Base-by-base conservation (phyloP, 257 asterid species). In the Fraxinus americana region DNA sequence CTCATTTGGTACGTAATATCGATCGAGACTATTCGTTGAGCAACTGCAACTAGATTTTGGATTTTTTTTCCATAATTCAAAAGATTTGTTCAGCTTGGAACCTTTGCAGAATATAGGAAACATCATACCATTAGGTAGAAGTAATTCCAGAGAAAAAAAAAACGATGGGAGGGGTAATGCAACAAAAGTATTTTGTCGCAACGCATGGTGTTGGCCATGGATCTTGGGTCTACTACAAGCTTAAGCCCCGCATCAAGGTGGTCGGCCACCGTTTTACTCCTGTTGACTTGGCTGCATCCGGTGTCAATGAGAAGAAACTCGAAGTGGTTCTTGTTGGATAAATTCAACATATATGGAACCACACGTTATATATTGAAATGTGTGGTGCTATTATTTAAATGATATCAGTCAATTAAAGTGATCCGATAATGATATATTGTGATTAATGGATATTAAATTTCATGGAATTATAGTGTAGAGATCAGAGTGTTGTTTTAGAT, bases 131-230 rank as follows among this genome's bases (percentile, higher is more conserved):
- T 78, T 69, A 19, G 45, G 29, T 14, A 81, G 73, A 68, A 85
- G 77, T 29, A 81, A 19, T 10, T 57, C 67, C 61, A 30, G 71
- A 10, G 68, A n/a, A 2, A 66, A 34, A 34, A 30, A 45, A 8
- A 21, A 79, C 10, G 54, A 77, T 82, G 83, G 83, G 23, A 5
- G 80, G 69, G 23, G 67, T 61, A 36, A 66, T 77, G 21, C 72
- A 73, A 67, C 82, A 70, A 23, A 87, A 86, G 86, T 92, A 88
- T 69, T 86, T 90, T 73, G 89, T 90, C 19, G 88, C 89, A 2
- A 89, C 88, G 45, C 94, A 90, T 48, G 94, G 94, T 19, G 94
- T 83, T n/a, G 86, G 94, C 25, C 94, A 90, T 23, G 94, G 94
- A 9, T 74, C 91, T 10, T 88, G 94, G 94, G 89, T 85, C 1